These are phyloP conservation scores for Chrysanthemum seticuspe DNA, from an alignment of 129 eudicot genomes.

Conservation along the genomic window DNA sequence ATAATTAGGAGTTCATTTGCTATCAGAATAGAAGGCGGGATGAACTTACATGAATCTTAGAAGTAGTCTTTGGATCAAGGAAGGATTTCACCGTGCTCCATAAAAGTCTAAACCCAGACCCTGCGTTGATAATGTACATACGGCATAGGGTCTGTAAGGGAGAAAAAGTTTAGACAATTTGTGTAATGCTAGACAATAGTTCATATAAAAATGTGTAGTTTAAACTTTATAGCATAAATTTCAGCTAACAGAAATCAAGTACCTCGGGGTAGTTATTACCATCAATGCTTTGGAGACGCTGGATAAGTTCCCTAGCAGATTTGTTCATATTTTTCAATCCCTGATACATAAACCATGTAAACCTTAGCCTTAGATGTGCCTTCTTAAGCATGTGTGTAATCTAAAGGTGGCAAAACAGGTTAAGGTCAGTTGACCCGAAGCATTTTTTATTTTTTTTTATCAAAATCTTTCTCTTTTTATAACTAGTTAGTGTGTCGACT, in stretches of 20 bases:
- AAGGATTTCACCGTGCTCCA: conserved; percentile 94
- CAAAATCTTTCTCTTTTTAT: no score
- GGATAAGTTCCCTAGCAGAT: conserved; percentile 85
- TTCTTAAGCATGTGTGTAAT: neutral
- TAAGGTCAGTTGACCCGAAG: no score
- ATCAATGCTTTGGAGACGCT: conserved; percentile 78
- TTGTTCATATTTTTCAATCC: conserved; percentile 90
- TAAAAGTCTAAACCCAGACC: conserved; percentile 93
- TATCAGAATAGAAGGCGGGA: neutral
- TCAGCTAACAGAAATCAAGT: conserved; percentile 6
- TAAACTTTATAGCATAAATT: neutral
- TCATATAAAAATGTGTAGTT: neutral
- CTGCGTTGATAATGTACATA: conserved; percentile 97
- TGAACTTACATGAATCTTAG: conserved; percentile 82
- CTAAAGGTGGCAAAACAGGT: neutral
- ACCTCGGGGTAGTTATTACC: conserved; percentile 98
- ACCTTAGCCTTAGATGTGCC: neutral
- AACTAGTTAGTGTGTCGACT: no score
- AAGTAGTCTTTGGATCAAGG: conserved; percentile 96
- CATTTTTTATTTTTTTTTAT: no score
- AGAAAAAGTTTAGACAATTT: neutral
- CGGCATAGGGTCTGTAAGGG: conserved; percentile 69
- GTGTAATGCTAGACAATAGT: neutral
- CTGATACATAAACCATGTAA: conserved; percentile 39
- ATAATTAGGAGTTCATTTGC: neutral